Evolutionary conservation across 148 eudicot genomes (phyloP).

Genomic region (Dysphania ambrosioides): DNA sequence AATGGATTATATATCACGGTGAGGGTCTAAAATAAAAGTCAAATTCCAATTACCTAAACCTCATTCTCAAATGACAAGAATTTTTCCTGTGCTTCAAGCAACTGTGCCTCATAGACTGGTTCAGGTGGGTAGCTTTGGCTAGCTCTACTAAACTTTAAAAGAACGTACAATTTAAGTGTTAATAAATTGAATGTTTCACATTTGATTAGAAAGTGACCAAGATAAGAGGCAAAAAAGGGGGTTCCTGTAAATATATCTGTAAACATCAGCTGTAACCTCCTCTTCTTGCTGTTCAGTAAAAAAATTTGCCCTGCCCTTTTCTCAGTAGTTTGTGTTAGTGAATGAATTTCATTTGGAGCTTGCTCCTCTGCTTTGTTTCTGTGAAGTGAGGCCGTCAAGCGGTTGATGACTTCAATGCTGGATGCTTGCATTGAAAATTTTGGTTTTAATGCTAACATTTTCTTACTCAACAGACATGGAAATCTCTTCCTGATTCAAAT

Average conservation of each 20-base stretch:
- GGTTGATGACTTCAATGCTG: neutral
- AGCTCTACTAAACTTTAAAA: no score
- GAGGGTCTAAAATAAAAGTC: neutral
- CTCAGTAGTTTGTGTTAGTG: neutral
- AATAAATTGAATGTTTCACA: neutral
- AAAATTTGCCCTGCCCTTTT: neutral
- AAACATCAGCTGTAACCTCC: neutral
- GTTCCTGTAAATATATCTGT: neutral
- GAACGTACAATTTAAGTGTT: neutral
- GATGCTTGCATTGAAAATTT: neutral
- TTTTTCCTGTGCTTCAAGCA: neutral
- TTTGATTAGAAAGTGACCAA: no score
- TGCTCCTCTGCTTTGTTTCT: neutral
- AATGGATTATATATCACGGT: no score
- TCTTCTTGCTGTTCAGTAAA: neutral
- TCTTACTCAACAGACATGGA: conserved; percentile 68
- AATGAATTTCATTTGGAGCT: neutral
- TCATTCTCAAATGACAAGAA: neutral
- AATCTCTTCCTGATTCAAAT: conserved; percentile 90
- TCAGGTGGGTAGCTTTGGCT: neutral
- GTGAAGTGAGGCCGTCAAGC: neutral
- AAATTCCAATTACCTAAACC: neutral
- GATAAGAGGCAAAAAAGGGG: neutral
- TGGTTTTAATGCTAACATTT: neutral
- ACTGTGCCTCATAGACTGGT: neutral